A percentile compares a stretch with the other conserved stretches of the same genome.
These are phyloP conservation scores for Globisporangium sylvaticum DNA, from an alignment of 352 stramenopile species.

Conservation along the genomic window DNA sequence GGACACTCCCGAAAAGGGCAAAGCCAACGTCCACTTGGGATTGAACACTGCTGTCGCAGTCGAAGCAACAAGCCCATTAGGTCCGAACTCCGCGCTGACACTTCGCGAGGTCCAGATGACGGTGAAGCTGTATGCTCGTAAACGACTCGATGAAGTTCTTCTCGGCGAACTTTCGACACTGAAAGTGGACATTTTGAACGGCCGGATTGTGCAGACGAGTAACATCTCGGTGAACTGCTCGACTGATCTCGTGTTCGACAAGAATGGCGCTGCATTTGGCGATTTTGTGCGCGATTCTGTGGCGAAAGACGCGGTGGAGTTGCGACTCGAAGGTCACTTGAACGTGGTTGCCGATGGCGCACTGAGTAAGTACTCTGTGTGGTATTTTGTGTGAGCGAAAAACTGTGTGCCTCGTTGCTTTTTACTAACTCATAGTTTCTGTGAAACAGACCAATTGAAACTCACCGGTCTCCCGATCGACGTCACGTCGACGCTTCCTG, in stretches of 20 bases:
- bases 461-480: conserved; percentile 48
- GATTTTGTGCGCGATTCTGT: conserved; percentile 68
- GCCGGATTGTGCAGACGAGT: conserved; percentile 46
- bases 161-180: conserved; percentile 50
- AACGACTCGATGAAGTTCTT: conserved; percentile 22
- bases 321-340: conserved; percentile 51
- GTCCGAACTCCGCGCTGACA: conserved; percentile 47
- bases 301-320: conserved; percentile 34
- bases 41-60: conserved; percentile 55
- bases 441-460: conserved; percentile 39
- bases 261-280: conserved; percentile 48
- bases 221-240: conserved; percentile 72
- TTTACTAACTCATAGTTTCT: conserved; percentile 5
- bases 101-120: conserved; percentile 61
- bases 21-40: conserved; percentile 40
- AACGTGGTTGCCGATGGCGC: conserved; percentile 61
- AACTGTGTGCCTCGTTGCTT: background rate
- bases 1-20: conserved; percentile 33
- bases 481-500: conserved; percentile 33
- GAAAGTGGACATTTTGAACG: conserved; percentile 52
- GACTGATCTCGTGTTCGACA: conserved; percentile 40
- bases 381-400: background rate
- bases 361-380: conserved; percentile 35
- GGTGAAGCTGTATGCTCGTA: conserved; percentile 39
- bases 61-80: conserved; percentile 66